Conservation (phyloP, 352 stramenopile species). For the Phytophthora ramorum region DNA sequence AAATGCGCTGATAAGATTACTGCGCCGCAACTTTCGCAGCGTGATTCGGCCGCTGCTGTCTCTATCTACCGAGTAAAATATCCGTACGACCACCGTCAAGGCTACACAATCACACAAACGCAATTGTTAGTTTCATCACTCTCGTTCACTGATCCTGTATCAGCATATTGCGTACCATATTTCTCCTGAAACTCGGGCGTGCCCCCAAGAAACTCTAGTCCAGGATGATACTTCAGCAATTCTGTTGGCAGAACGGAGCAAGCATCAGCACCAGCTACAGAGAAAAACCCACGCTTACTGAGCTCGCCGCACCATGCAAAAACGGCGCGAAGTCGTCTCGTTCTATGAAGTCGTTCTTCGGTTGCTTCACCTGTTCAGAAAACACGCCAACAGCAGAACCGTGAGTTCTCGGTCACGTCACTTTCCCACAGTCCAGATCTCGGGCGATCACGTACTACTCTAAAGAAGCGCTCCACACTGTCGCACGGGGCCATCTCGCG, state of each 20-base stretch:
- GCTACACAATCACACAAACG: slow-evolving; percentile 52
- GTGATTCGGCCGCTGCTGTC: slow-evolving; percentile 96
- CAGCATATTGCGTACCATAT: slow-evolving; percentile 86
- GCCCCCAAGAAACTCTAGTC: slow-evolving; percentile 96
- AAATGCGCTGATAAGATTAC: slow-evolving; percentile 96
- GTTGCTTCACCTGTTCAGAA: slow-evolving; percentile 90
- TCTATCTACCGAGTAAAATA: slow-evolving; percentile 95
- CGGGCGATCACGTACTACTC: slow-evolving; percentile 73
- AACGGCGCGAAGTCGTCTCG: slow-evolving; percentile 98
- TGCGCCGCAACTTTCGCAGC: slow-evolving; percentile 93
- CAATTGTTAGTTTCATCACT: not conserved
- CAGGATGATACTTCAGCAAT: slow-evolving; percentile 90
- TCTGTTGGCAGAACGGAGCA: slow-evolving; percentile 55
- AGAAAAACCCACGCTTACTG: slow-evolving; percentile 1
- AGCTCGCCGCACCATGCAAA: slow-evolving; percentile 85
- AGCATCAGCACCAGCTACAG: slow-evolving; percentile 29
- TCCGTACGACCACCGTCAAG: slow-evolving; percentile 95
- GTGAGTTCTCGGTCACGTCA: slow-evolving; percentile 8
- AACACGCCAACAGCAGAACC: slow-evolving; percentile 2
- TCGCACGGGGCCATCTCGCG: slow-evolving; percentile 96
- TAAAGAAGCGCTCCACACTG: slow-evolving; percentile 97
- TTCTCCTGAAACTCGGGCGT: slow-evolving; percentile 99
- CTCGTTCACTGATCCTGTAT: not conserved
- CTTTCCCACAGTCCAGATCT: not conserved
- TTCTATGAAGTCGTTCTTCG: slow-evolving; percentile 89